A percentile compares a stretch with the other conserved stretches of the same genome.
Evolutionary conservation across 2,329 filamentous ascomycete genomes (phyloP).

Genomic region (Fusarium acutatum): DNA sequence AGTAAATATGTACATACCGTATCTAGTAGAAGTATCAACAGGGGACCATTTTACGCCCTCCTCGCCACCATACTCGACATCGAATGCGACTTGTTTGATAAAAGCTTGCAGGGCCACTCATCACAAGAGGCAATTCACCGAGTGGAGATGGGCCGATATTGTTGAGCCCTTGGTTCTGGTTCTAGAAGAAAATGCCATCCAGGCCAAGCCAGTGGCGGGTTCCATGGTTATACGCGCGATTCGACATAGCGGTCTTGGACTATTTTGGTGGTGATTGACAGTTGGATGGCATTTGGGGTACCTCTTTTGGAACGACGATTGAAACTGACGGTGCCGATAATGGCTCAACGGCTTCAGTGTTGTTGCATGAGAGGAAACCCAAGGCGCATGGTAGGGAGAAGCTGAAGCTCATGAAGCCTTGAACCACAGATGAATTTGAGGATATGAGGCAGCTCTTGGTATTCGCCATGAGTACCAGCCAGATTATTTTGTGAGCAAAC

Average conservation of each 20-base stretch:
- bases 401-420: background rate
- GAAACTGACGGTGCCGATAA: slow-evolving; percentile 1
- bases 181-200: background rate
- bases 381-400: background rate
- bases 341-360: background rate
- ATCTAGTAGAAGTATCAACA: background rate
- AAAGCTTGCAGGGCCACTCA: background rate
- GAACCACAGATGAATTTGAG: background rate
- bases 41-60: background rate
- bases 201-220: background rate
- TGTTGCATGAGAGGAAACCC: background rate
- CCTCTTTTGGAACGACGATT: background rate
- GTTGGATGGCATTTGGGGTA: background rate
- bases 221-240: background rate
- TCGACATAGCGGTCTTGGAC: slow-evolving; percentile 1
- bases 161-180: background rate
- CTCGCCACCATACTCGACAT: slow-evolving; percentile 13
- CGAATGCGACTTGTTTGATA: background rate
- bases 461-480: background rate
- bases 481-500: background rate
- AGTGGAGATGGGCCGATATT: slow-evolving; percentile 2
- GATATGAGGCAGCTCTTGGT: background rate
- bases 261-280: slow-evolving; percentile 1
- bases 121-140: background rate
- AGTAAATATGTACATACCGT: background rate